phyloP scores from a whole-genome alignment of 371 early-diverging fungal genomes.

The Coemansia sp. region DNA sequence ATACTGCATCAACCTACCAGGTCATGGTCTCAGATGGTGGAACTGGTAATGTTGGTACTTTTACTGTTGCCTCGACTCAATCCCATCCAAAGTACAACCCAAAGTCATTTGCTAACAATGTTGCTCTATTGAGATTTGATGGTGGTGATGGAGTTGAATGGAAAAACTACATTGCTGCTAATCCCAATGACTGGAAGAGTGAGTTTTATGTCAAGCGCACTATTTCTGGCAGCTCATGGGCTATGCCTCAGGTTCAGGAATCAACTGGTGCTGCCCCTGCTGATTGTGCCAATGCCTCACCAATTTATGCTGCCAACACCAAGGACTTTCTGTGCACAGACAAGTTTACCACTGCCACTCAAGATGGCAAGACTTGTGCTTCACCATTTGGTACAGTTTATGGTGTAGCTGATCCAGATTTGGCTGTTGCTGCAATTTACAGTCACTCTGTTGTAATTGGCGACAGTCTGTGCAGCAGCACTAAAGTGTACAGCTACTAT shows the following conservation, averaged over 20 bases:
- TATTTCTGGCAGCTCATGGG: slow-evolving; percentile 3
- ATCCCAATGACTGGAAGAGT: slow-evolving; percentile 33
- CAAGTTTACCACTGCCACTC: slow-evolving; percentile 12
- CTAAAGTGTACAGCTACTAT: slow-evolving; percentile 31
- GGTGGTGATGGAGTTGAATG: slow-evolving; percentile 9
- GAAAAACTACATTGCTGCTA: slow-evolving; percentile 44
- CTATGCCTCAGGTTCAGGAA: slow-evolving; percentile 10
- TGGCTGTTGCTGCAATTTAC: slow-evolving; percentile 37
- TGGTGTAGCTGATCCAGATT: slow-evolving; percentile 23
- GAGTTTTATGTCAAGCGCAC: slow-evolving; percentile 19
- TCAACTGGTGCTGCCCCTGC: slow-evolving; percentile 4
- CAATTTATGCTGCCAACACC: slow-evolving; percentile 25
- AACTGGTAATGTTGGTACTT: slow-evolving; percentile 18
- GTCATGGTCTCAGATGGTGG: slow-evolving; percentile 26
- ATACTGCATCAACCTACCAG: slow-evolving; percentile 18
- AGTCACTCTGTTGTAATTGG: slow-evolving; percentile 43
- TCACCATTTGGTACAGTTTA: slow-evolving; percentile 30
- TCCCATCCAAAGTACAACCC: slow-evolving; percentile 37
- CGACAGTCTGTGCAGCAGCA: slow-evolving; percentile 25
- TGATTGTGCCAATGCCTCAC: slow-evolving; percentile 19
- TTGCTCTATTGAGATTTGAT: slow-evolving; percentile 31
- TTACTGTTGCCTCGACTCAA: slow-evolving; percentile 8
- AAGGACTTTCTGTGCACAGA: slow-evolving; percentile 31
- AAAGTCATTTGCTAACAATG: slow-evolving; percentile 33
- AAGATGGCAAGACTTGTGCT: slow-evolving; percentile 10